phyloP scores from a whole-genome alignment of 1,284 basidiomycete genomes.

The Sutorius eximius region DNA sequence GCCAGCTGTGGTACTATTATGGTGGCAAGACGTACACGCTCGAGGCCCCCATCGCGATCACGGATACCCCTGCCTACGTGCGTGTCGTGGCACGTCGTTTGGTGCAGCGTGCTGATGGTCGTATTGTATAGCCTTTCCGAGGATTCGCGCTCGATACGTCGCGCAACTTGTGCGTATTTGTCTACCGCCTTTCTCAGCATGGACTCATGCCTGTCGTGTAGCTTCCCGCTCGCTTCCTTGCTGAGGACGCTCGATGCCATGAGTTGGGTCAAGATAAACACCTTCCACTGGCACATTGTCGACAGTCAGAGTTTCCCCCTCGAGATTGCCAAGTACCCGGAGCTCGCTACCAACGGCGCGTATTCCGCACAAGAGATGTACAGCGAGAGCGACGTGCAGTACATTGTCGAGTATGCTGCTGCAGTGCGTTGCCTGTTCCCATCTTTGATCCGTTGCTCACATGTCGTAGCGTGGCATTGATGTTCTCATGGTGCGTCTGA shows the following conservation, averaged over 20 bases:
- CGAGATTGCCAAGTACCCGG: slow-evolving; percentile 51
- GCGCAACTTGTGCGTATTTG: slow-evolving; percentile 51
- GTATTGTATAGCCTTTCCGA: slow-evolving; percentile 58
- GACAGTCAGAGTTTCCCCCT: slow-evolving; percentile 72
- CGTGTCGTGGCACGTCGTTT: slow-evolving; percentile 21
- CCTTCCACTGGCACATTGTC: slow-evolving; percentile 76
- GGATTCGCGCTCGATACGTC: slow-evolving; percentile 84
- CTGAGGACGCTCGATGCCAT: slow-evolving; percentile 79
- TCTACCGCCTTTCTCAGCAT: not conserved
- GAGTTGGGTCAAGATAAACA: slow-evolving; percentile 77
- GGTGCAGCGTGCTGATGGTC: slow-evolving; percentile 7
- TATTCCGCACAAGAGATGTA: slow-evolving; percentile 60
- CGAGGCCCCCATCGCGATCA: slow-evolving; percentile 59
- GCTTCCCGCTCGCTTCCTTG: slow-evolving; percentile 68
- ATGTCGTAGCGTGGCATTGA: slow-evolving; percentile 29
- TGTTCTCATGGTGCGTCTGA: slow-evolving; percentile 28
- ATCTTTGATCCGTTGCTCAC: not conserved
- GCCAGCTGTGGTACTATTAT: slow-evolving; percentile 71
- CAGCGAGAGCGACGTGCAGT: slow-evolving; percentile 51
- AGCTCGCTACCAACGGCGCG: slow-evolving; percentile 61
- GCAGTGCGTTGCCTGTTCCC: slow-evolving; percentile 39
- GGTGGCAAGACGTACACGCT: slow-evolving; percentile 53
- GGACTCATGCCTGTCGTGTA: slow-evolving; percentile 23
- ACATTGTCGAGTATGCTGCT: slow-evolving; percentile 64
- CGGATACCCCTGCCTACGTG: slow-evolving; percentile 68